A percentile compares a stretch with the other conserved stretches of the same genome.
These are phyloP conservation scores for Globisporangium cylindrosporum DNA, from an alignment of 352 stramenopile species.

Conservation along the genomic window DNA sequence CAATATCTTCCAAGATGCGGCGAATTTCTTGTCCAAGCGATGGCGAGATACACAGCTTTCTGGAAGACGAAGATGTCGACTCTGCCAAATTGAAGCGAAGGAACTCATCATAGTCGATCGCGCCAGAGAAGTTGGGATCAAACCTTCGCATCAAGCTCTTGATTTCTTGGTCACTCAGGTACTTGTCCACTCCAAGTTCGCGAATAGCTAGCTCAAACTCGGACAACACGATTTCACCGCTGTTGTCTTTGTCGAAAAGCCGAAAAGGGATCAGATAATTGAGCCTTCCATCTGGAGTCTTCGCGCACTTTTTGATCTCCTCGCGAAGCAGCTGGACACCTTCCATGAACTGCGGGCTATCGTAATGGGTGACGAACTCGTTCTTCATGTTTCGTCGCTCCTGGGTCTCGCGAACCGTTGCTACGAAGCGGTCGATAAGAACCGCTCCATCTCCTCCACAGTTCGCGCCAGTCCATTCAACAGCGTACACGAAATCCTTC, in stretches of 20 bases:
- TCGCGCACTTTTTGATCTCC: conserved; percentile 73
- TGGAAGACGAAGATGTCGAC: conserved; percentile 44
- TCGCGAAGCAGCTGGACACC: conserved; percentile 64
- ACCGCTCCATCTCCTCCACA: conserved; percentile 63
- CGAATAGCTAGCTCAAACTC: conserved; percentile 70
- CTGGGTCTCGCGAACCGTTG: conserved; percentile 57
- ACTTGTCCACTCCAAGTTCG: conserved; percentile 72
- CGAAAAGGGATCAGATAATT: conserved; percentile 70
- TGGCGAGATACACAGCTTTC: conserved; percentile 15
- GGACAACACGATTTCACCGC: conserved; percentile 62
- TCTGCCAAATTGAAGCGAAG: conserved; percentile 73
- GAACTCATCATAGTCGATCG: conserved; percentile 75
- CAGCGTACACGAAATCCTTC: conserved; percentile 72
- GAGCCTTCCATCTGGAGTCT: conserved; percentile 76
- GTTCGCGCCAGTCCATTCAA: conserved; percentile 73
- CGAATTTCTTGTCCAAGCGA: conserved; percentile 23
- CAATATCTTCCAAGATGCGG: conserved; percentile 46
- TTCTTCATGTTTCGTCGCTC: conserved; percentile 83
- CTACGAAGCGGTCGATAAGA: conserved; percentile 74
- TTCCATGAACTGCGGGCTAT: conserved; percentile 75
- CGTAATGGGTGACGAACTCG: conserved; percentile 80
- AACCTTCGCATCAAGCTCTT: conserved; percentile 81
- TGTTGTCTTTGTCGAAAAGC: conserved; percentile 71
- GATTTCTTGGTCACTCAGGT: conserved; percentile 69
- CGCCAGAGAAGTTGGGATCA: conserved; percentile 60